These are phyloP conservation scores for Gypsophila paniculata DNA, from an alignment of 179 eudicot genomes.

Conservation along the genomic window DNA sequence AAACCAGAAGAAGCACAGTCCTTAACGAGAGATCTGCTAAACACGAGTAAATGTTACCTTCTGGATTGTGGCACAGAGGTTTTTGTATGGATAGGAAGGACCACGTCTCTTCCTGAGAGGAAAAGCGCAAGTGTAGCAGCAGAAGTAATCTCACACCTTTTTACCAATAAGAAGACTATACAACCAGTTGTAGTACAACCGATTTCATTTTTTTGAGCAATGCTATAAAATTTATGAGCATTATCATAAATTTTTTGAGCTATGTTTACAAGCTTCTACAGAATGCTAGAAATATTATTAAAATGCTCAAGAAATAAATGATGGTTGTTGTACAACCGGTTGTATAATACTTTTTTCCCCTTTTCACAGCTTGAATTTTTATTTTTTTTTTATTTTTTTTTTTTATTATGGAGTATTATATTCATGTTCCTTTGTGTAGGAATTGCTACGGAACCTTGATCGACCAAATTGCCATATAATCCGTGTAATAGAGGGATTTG, in stretches of 20 bases:
- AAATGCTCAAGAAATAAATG: no score
- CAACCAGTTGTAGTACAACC: no score
- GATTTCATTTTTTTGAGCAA: no score
- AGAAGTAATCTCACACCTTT: conserved; percentile 47
- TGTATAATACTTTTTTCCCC: no score
- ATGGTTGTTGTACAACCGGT: no score
- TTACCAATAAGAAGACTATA: no score
- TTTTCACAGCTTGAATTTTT: not conserved
- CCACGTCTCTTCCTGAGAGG: conserved; percentile 67
- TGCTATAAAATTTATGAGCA: no score
- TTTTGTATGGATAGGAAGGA: conserved; percentile 89
- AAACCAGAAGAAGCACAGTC: conserved; percentile 61
- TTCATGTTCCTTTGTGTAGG: conserved; percentile 30
- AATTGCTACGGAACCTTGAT: conserved; percentile 44
- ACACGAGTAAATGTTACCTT: conserved; percentile 70
- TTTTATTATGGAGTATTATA: not conserved
- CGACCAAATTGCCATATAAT: conserved; percentile 51
- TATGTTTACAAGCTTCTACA: no score
- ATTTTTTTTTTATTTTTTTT: not conserved
- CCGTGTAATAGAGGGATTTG: conserved; percentile 78
- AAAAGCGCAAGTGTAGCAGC: conserved; percentile 75
- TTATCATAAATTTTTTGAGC: no score
- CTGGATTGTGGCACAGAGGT: conserved; percentile 81
- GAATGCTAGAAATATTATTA: no score
- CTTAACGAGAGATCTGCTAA: conserved; percentile 66